Conservation (phyloP, 441 rosid species). For the Gossypium davidsonii region DNA sequence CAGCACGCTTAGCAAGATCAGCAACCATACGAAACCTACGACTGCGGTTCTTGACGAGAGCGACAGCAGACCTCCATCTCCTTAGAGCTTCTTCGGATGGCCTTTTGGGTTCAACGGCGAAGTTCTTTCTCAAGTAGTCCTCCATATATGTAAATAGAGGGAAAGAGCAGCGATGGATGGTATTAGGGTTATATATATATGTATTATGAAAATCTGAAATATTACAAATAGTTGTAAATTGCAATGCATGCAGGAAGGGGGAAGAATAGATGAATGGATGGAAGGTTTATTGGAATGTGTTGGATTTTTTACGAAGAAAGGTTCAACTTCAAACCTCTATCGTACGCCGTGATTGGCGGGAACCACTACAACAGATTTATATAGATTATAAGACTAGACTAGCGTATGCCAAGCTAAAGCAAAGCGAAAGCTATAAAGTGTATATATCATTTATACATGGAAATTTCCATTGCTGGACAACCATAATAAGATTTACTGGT, state of each 20-base stretch:
- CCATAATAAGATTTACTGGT: not conserved
- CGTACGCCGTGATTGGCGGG: slow-evolving; percentile 17
- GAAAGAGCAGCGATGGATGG: not conserved
- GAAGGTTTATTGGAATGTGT: not conserved
- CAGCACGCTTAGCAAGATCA: slow-evolving; percentile 46
- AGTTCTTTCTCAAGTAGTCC: slow-evolving; percentile 33
- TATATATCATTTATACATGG: not conserved
- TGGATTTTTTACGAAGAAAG: not conserved
- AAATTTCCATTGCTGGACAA: not conserved
- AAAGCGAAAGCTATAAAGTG: not conserved
- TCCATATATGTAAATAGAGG: slow-evolving; percentile 20
- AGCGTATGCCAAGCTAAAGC: not conserved
- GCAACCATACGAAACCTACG: slow-evolving; percentile 49
- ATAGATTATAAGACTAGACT: not conserved
- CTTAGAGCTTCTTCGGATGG: slow-evolving; percentile 33
- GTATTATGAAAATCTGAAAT: not conserved
- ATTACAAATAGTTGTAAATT: not conserved
- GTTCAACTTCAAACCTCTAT: slow-evolving; percentile 24
- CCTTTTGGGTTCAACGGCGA: slow-evolving; percentile 33
- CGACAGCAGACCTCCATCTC: slow-evolving; percentile 37
- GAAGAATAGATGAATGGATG: not conserved
- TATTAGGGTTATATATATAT: not conserved
- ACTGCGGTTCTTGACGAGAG: slow-evolving; percentile 41
- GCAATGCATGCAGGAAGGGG: not conserved
- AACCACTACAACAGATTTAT: not conserved